Base-by-base conservation (phyloP, 202 grass and related monocot genomes). In the Schoenoplectus tabernaemontani region DNA sequence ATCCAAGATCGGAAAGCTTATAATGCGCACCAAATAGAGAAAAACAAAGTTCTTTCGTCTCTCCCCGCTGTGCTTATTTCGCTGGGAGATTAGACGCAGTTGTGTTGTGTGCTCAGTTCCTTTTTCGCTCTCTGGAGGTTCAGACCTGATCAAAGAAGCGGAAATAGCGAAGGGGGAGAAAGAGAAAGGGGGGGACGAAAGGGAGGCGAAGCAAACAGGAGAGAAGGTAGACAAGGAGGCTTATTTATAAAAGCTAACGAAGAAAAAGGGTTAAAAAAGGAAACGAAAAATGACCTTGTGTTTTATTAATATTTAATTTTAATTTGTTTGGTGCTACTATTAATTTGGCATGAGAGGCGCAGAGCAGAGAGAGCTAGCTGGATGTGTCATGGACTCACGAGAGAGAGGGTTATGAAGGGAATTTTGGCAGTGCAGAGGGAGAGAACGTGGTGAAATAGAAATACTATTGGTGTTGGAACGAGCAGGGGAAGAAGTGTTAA, bases 21-120 rank as follows among this genome's bases (percentile, higher is more conserved):
- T 38, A 65, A 79, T 79, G 76, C 67, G 67, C 57, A 79, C 39
- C 57, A 60, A 79, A 79, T 61, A 43, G 76, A 78, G 54, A 79
- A 44, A 42, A 42, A 11, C 76, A 10, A n/a, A 62, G 76, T 57
- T 36, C 24, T 22, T 57, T 42, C 20, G 4, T n/a, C 72, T 77
- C 23, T 19, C 44, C n/a, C 71, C 1, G 23, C 1, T 11, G 57
- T 20, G 16, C 72, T 57, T 57, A 77, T 54, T 48, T 59, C 51
- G 47, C 47, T 57, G 4, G 34, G 62, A 65, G 33, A 65, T 38
- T 39, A 9, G 11, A 65, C 32, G 62, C 62, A 38, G 33, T 65
- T 38, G 53, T 20, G 39, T 28, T 9, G 53, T n/a, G 11, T 0
- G 1, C 72, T 36, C 47, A 77, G 47, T 32, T 48, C 33, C 22